Evolutionary conservation across 2,329 filamentous ascomycete genomes (phyloP).

Genomic region (Xylariaceae sp.): DNA sequence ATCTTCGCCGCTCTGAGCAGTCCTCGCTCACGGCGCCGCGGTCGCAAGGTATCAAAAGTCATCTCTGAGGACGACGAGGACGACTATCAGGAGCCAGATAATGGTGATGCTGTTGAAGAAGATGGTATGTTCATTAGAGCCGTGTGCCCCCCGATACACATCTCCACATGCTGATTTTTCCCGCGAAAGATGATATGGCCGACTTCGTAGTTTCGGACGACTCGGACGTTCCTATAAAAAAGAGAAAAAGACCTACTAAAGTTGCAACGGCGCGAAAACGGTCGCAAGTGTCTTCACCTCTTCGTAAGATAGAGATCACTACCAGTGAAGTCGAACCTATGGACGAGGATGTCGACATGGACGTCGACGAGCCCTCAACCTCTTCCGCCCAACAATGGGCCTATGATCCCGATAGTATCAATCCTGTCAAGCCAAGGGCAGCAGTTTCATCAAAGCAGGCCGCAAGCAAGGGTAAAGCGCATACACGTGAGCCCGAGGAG

Average conservation of each 20-base stretch:
- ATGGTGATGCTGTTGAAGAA: constrained; percentile 57
- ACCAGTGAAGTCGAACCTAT: constrained; percentile 49
- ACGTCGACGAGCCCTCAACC: constrained; percentile 44
- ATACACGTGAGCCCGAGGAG: constrained; percentile 75
- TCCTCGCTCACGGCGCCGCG: constrained; percentile 37
- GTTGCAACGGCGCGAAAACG: constrained; percentile 55
- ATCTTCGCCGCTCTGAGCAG: constrained; percentile 50
- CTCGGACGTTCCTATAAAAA: constrained; percentile 68
- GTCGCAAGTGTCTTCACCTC: constrained; percentile 49
- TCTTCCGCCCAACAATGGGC: constrained; percentile 83
- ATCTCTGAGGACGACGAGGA: constrained; percentile 65
- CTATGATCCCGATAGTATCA: constrained; percentile 47
- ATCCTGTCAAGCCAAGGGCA: constrained; percentile 29
- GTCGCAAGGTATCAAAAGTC: constrained; percentile 51
- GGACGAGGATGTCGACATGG: constrained; percentile 32
- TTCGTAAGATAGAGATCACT: constrained; percentile 31
- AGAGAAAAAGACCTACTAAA: constrained; percentile 65
- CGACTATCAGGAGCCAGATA: constrained; percentile 58
- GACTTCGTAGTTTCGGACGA: constrained; percentile 88
- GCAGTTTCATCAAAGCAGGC: constrained; percentile 27
- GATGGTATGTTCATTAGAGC: constrained; percentile 43
- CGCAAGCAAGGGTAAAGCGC: constrained; percentile 60
- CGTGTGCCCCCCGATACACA: not conserved
- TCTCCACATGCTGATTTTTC: not conserved
- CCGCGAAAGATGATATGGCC: constrained; percentile 59